Evolutionary conservation across 2,329 filamentous ascomycete species (phyloP), one percentile per base, ranked within the genome.

Genomic region (Aphanocladium album): DNA sequence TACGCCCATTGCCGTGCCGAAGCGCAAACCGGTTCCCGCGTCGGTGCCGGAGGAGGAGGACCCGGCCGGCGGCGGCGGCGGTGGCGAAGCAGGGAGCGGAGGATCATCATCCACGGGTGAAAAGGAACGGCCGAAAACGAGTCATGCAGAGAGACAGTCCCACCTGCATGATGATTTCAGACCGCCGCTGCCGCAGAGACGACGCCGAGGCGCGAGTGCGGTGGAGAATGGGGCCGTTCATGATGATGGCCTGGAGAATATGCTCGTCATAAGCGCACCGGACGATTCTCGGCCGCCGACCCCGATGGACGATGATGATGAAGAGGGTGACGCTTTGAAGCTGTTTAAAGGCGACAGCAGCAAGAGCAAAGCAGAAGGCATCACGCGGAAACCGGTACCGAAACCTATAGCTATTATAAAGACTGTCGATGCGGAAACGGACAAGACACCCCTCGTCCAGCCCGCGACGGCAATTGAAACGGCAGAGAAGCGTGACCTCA

Each of bases 181-280:
- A 53, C 80, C 82, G 3, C 76, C 79, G 3, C 68, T 85, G 21
- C 83, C 85, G 4, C 78, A 76, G 19, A 71, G 78, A 50, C 72
- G 76, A 45, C 72, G 76, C 51, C 67, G 72, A 23, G 72, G 72
- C 7, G 70, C 69, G 35, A 71, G 71, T n/a, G 39, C 19, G 6
- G 73, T 75, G 11, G 69, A 69, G 33, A 67, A 72, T 6, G 12
- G 33, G 6, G 12, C 6, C 12, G 8, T 70, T 69, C 1, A 69
- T 69, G 27, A 68, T 72, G 7, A 12, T 35, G 70, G 69, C 1
- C 79, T 80, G 7, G 82, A 87, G 62, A 78, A 77, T 9, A 71
- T 90, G 45, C 76, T 90, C 5, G 82, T 90, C 17, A 85, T 90
- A 14, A 82, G 83, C 61, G 87, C 86, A 1, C 87, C 87, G 1